phyloP scores from a whole-genome alignment of 1,284 basidiomycete species.

The Apiotrichum porosum region DNA sequence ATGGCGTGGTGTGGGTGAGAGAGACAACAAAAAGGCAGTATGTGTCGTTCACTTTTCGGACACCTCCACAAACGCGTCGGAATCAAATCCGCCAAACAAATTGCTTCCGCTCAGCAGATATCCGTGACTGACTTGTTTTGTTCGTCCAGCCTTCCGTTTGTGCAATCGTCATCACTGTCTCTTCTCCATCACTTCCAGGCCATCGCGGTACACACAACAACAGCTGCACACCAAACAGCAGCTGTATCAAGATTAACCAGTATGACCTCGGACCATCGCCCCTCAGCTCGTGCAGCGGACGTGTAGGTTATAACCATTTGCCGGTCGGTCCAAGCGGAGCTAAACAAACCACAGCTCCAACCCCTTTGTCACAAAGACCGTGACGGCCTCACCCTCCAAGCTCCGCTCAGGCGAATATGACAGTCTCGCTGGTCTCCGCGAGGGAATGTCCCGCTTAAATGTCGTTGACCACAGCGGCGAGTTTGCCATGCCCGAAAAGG shows the following conservation, averaged over 20 bases:
- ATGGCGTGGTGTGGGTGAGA: too few relatives aligned
- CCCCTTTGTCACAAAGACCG: constrained; percentile 26
- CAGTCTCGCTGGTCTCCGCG: constrained; percentile 26
- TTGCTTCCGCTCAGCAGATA: not conserved
- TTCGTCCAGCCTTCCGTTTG: not conserved
- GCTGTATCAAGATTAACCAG: not conserved
- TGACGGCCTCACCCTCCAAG: constrained; percentile 12
- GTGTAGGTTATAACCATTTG: constrained; percentile 10
- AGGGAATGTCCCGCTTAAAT: constrained; percentile 43
- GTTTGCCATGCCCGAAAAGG: constrained; percentile 9
- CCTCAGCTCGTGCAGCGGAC: constrained; percentile 15
- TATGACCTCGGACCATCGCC: constrained; percentile 14
- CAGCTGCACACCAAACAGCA: too few relatives aligned
- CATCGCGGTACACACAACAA: too few relatives aligned
- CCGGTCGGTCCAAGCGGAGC: not conserved
- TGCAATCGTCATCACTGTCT: constrained; percentile 16
- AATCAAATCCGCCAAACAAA: too few relatives aligned
- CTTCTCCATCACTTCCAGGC: constrained; percentile 9
- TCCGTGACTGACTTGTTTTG: constrained; percentile 21
- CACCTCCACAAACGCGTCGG: too few relatives aligned
- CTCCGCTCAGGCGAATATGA: constrained; percentile 6
- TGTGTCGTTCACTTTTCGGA: too few relatives aligned
- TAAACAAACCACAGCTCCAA: constrained; percentile 23
- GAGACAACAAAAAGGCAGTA: too few relatives aligned
- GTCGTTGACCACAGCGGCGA: constrained; percentile 29